These are phyloP conservation scores for Phytophthora tubulina DNA, from an alignment of 352 stramenopile genomes.

Conservation along the genomic window DNA sequence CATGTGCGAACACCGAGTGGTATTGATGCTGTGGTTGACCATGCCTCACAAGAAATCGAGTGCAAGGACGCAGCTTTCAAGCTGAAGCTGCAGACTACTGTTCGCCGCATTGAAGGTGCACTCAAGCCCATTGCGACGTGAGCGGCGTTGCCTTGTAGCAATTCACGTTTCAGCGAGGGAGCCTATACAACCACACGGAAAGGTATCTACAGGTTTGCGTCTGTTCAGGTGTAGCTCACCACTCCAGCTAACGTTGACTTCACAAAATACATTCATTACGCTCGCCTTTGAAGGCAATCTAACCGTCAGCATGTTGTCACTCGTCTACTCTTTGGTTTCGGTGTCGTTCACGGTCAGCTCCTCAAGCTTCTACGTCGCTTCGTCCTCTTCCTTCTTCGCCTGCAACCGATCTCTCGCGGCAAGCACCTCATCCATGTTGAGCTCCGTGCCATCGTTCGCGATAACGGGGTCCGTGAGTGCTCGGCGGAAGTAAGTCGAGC, in stretches of 20 bases:
- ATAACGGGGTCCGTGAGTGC: constrained; percentile 78
- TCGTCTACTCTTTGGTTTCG: constrained; percentile 25
- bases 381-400: constrained; percentile 45
- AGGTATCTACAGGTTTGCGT: not conserved
- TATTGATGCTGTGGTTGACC: constrained; percentile 69
- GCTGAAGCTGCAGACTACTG: constrained; percentile 72
- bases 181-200: not conserved
- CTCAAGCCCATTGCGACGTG: constrained; percentile 69
- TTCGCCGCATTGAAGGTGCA: constrained; percentile 72
- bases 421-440: constrained; percentile 89
- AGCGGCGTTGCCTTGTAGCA: not conserved
- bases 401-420: constrained; percentile 53
- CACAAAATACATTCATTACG: constrained; percentile 40
- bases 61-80: constrained; percentile 78
- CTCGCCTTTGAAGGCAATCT: constrained; percentile 1
- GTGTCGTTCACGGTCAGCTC: constrained; percentile 20
- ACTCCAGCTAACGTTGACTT: constrained; percentile 11
- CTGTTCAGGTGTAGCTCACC: constrained; percentile 16
- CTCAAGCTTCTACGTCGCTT: constrained; percentile 31
- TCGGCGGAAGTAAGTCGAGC: constrained; percentile 87
- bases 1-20: constrained; percentile 85
- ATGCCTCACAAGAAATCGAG: constrained; percentile 69
- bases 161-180: not conserved
- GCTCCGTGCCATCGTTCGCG: constrained; percentile 75
- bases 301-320: not conserved